Percentiles rank a stretch among this genome's conserved stretches.
Conservation (phyloP, 148 eudicot genomes). For the Oxyria digyna region DNA sequence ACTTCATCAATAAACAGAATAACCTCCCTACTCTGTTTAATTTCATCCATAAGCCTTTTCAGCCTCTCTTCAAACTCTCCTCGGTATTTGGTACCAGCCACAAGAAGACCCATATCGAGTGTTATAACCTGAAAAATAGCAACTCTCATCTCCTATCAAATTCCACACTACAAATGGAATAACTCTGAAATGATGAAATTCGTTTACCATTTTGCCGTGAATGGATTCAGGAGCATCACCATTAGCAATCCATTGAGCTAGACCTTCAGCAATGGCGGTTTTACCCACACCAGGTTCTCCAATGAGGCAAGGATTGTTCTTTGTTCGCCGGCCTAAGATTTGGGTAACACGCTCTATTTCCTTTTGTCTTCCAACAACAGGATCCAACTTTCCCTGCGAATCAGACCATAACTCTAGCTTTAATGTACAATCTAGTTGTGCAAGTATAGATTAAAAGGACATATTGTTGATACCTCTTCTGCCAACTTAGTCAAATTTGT, state of each 20-base stretch:
- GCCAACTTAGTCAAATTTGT: conserved; percentile 92
- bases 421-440: background rate
- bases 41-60: conserved; percentile 90
- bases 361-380: conserved; percentile 86
- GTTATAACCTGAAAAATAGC: conserved; percentile 62
- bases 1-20: conserved; percentile 89
- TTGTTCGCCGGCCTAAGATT: conserved; percentile 80
- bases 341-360: conserved; percentile 95
- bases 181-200: no score
- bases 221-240: conserved; percentile 98
- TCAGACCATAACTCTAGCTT: background rate
- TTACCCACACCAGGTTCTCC: conserved; percentile 99
- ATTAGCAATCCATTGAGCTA: conserved; percentile 74
- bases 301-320: conserved; percentile 91
- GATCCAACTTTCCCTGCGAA: conserved; percentile 79
- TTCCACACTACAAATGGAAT: no score
- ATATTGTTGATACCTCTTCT: conserved; percentile 68
- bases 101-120: conserved; percentile 87
- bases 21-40: conserved; percentile 68
- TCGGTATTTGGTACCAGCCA: conserved; percentile 90
- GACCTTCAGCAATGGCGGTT: conserved; percentile 98
- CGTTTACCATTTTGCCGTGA: conserved; percentile 69
- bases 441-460: background rate
- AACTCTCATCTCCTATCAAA: background rate
- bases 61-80: conserved; percentile 91